Base-by-base conservation (phyloP, 1,284 basidiomycete species). In the Cryptococcus depauperatus region DNA sequence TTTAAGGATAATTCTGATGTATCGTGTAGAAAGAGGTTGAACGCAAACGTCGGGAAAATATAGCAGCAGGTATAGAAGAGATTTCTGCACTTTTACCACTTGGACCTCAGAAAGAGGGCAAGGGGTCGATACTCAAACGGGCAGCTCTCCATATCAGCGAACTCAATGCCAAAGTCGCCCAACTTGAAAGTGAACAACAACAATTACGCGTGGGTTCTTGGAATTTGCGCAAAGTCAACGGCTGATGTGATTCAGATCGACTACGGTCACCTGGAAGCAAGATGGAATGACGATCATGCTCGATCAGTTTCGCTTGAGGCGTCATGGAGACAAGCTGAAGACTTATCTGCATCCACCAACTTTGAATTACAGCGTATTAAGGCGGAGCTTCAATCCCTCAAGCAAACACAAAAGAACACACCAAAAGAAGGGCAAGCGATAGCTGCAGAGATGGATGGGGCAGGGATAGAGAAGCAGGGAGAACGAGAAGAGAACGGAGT, bases 61-160 rank as follows among this genome's bases (percentile, higher is more conserved):
- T 97, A 73, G 93, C 93, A 68, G 86, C 92, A 51, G 91, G 91
- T 0, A 95, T 97, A 73, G 89, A 85, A 64, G 85, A 90, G 63
- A 81, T 97, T 21, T 84, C 85, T 1, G 78, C 83, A 7, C 88
- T 92, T 57, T 84, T 95, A 2, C 91, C 91, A 6, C 84, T 82
- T 53, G 84, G 83, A 7, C 16, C 16, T 13, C 19, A 18, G 19
- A 66, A 66, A 49, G 44, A 59, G 22, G 64, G 65, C 34, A 69
- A 69, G 48, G 59, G 64, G 3, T 46, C 47, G 8, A 43, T 65
- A 2, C 55, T 69, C 4, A 54, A 54, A 28, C 50, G 54, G 16
- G 67, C 67, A 0, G 59, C 57, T 10, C 47, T 57, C n/a, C 56
- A 64, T 40, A 50, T 69, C 16, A 26, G 32, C 10, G 59, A 60